Base-by-base conservation (phyloP, 2,329 filamentous ascomycete species). In the Nakataea oryzae region DNA sequence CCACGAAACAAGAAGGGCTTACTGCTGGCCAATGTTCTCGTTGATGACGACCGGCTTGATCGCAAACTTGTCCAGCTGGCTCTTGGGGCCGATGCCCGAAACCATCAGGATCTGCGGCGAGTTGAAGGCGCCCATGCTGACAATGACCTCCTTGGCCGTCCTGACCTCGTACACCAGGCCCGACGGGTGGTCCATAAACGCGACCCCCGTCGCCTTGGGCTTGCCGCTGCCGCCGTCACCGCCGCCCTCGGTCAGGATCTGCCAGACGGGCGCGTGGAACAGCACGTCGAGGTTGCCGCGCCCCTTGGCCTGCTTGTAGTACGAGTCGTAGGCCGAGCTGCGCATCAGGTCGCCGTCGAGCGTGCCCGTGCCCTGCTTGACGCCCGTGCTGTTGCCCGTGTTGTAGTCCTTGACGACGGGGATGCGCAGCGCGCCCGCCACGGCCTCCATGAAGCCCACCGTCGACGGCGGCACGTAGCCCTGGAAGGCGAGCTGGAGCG, bases 1-100 rank as follows among this genome's bases (percentile, higher is more conserved):
- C 17, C 14, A 24, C 4, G 7, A 3, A 8, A 50, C 8, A 9
- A 2, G 4, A 9, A 21, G 27, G 13, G 6, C 54, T 5, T 56
- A 56, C 54, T 61, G 60, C 63, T 79, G 81, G 6, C 86, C 86
- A 3, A 90, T 85, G 57, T 86, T 83, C 1, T 81, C 81, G 0
- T 84, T 80, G 64, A 87, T 78, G 4, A 79, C 75, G 24, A 86
- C 66, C 0, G 82, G 72, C 2, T 76, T 68, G 65, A 88, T 87
- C n/a, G 75, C 72, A 67, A 82, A 78, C 61, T 75, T 74, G 26
- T 76, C 65, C 7, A 89, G 78, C 65, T 86, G 80, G 0, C 74
- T 69, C 13, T 71, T 68, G 0, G 84, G 84, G 0, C 86, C 86
- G 41, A 89, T 78, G n/a, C 86, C 86, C 2, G 76, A 78, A 41